A percentile compares a stretch with the other conserved stretches of the same genome.
phyloP scores from a whole-genome alignment of 352 stramenopile genomes.

The Globisporangium abappressorium region DNA sequence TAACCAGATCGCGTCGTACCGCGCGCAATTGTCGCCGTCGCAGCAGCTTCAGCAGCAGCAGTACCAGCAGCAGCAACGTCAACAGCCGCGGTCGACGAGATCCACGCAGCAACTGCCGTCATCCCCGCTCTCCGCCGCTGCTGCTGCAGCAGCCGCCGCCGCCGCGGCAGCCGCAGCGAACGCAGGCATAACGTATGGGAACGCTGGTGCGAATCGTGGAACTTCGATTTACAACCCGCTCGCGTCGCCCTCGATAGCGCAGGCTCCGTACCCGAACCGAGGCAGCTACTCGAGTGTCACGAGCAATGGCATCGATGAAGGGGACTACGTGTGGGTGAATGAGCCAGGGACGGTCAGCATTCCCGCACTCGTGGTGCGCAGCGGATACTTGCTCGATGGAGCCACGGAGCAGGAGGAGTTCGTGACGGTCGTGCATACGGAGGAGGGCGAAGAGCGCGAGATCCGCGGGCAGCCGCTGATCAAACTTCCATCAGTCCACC shows the following conservation, averaged over 20 bases:
- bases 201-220: background rate
- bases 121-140: slow-evolving; percentile 12
- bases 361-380: slow-evolving; percentile 58
- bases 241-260: slow-evolving; percentile 8
- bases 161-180: slow-evolving; percentile 10
- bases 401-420: slow-evolving; percentile 60
- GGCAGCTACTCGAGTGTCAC: slow-evolving; percentile 15
- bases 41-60: slow-evolving; percentile 18
- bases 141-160: slow-evolving; percentile 10
- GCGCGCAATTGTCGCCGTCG: slow-evolving; percentile 11
- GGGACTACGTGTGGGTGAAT: slow-evolving; percentile 65
- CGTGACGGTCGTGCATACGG: slow-evolving; percentile 75
- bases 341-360: slow-evolving; percentile 51
- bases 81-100: slow-evolving; percentile 7
- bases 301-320: slow-evolving; percentile 42
- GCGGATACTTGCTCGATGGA: slow-evolving; percentile 59
- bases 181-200: slow-evolving; percentile 3
- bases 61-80: slow-evolving; percentile 13
- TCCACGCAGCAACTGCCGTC: slow-evolving; percentile 2
- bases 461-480: slow-evolving; percentile 56
- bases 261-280: slow-evolving; percentile 3
- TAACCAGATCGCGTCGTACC: slow-evolving; percentile 13
- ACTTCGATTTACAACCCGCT: slow-evolving; percentile 17
- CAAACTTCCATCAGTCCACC: slow-evolving; percentile 53
- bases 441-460: slow-evolving; percentile 78